Evolutionary conservation across 2,329 filamentous ascomycete genomes (phyloP).

Genomic region (Cadophora malorum): DNA sequence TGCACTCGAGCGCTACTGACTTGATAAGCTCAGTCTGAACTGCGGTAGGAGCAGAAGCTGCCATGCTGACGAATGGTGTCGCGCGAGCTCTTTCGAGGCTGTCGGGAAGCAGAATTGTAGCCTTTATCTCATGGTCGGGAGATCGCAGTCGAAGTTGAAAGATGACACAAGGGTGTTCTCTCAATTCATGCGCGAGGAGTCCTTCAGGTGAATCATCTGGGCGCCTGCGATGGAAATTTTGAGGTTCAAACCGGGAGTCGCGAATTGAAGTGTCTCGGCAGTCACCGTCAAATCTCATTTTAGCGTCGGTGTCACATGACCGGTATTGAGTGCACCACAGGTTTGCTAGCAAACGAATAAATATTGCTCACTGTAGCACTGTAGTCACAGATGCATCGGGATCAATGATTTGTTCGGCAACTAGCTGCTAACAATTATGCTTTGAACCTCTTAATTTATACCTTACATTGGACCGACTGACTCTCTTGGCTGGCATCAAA

Average conservation of each 20-base stretch:
- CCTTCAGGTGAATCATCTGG: constrained; percentile 1
- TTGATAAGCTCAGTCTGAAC: constrained; percentile 46
- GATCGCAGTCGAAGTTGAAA: neutral
- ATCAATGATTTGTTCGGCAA: too few relatives aligned
- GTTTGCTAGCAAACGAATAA: neutral
- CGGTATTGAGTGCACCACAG: neutral
- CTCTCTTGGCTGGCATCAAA: neutral
- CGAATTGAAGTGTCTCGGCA: neutral
- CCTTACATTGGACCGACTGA: too few relatives aligned
- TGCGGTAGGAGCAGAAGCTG: constrained; percentile 38
- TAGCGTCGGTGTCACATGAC: neutral
- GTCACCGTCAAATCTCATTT: neutral
- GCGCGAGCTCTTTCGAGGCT: constrained; percentile 17
- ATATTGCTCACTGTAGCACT: too few relatives aligned
- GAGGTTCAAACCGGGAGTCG: neutral
- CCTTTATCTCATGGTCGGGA: constrained; percentile 23
- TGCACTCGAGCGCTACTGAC: constrained; percentile 32
- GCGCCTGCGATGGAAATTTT: neutral
- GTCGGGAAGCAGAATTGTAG: neutral
- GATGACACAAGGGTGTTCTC: neutral
- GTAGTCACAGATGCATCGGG: too few relatives aligned
- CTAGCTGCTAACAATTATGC: too few relatives aligned
- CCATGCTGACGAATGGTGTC: constrained; percentile 36
- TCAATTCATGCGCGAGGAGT: neutral
- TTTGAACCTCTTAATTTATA: too few relatives aligned